Conservation (phyloP, 371 early-diverging fungal genomes). For the Apophysomyces elegans region DNA sequence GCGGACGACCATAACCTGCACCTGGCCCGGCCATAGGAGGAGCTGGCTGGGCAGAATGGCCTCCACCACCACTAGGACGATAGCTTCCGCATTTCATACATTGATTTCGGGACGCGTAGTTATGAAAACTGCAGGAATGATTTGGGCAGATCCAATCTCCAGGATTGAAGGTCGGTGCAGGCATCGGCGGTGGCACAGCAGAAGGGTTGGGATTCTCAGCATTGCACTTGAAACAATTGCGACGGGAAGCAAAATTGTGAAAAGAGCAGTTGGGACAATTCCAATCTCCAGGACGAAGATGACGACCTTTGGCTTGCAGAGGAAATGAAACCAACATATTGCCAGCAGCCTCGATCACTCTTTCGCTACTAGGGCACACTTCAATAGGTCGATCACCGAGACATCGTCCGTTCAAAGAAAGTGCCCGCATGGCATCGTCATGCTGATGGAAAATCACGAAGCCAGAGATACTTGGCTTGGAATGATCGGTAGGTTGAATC, state of each 20-base stretch:
- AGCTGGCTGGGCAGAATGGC: not conserved
- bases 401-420: conserved; percentile 68
- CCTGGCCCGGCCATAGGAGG: conserved; percentile 2
- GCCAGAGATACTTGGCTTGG: conserved; percentile 64
- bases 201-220: conserved; percentile 49
- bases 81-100: conserved; percentile 45
- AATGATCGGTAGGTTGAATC: conserved; percentile 51
- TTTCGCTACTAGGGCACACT: conserved; percentile 66
- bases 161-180: conserved; percentile 34
- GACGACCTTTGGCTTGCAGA: conserved; percentile 46
- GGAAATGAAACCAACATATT: conserved; percentile 63
- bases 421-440: conserved; percentile 64
- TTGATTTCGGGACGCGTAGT: conserved; percentile 55
- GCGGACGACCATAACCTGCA: conserved; percentile 22
- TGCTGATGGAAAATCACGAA: conserved; percentile 63
- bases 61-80: conserved; percentile 23
- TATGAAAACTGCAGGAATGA: conserved; percentile 58
- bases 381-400: conserved; percentile 71
- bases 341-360: conserved; percentile 59
- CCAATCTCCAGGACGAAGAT: conserved; percentile 76
- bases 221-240: conserved; percentile 74
- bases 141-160: conserved; percentile 64
- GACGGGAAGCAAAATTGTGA: conserved; percentile 77
- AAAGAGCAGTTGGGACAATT: conserved; percentile 73
- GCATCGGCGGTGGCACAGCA: conserved; percentile 22